Evolutionary conservation across 2,329 filamentous ascomycete genomes (phyloP).

Genomic region (Cladophialophora chaetospira): DNA sequence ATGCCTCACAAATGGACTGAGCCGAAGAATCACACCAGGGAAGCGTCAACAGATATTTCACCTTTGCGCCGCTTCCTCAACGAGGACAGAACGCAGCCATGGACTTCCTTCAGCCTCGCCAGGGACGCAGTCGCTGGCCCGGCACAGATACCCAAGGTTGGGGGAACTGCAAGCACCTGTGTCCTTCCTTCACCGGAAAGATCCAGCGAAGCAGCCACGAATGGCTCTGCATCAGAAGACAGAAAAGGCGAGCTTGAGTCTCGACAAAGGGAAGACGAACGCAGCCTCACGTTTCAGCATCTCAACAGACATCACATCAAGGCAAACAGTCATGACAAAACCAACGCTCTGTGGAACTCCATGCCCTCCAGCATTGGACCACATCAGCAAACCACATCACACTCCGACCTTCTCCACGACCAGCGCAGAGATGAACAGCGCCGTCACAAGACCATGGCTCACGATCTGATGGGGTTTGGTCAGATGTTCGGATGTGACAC

Average conservation of each 20-base stretch:
- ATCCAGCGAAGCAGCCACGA: background rate
- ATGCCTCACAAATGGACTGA: background rate
- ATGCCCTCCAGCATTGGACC: no score
- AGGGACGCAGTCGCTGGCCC: background rate
- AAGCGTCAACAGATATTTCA: background rate
- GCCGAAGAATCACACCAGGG: background rate
- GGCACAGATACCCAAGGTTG: no score
- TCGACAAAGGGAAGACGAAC: background rate
- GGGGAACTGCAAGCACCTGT: background rate
- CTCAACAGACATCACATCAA: no score
- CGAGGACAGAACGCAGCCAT: background rate
- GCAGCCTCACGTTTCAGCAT: no score
- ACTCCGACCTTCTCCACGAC: no score
- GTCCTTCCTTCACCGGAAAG: background rate
- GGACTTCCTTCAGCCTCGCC: background rate
- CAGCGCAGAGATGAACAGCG: no score
- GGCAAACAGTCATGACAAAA: no score
- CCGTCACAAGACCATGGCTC: background rate
- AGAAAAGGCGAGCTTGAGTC: background rate
- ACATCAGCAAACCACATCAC: no score
- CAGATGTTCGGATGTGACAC: background rate
- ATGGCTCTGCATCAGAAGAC: background rate
- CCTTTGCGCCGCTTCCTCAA: background rate
- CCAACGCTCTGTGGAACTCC: no score
- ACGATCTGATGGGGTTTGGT: slow-evolving; percentile 1